Conservation (phyloP, 2,329 filamentous ascomycete species). For the Talaromyces sp. region DNA sequence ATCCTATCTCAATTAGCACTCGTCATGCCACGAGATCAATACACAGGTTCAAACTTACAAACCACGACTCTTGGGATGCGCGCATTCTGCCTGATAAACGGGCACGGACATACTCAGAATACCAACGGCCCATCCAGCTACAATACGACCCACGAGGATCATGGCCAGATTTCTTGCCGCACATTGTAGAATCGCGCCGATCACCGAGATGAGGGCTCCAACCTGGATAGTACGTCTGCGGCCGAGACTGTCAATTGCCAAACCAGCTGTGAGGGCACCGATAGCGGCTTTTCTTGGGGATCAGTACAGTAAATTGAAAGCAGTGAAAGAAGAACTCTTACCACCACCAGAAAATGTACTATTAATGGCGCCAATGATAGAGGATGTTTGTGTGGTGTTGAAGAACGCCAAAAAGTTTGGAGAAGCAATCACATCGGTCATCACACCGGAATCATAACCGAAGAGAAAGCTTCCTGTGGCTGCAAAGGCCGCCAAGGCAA, state of each 20-base stretch:
- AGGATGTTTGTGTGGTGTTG: background rate
- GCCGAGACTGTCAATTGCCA: conserved; percentile 61
- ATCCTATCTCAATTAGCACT: background rate
- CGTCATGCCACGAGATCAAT: background rate
- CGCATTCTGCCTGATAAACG: conserved; percentile 62
- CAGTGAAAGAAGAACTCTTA: background rate
- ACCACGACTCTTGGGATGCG: conserved; percentile 25
- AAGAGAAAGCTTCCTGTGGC: background rate
- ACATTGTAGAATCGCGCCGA: conserved; percentile 50
- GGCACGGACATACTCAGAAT: conserved; percentile 53
- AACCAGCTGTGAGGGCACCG: conserved; percentile 53
- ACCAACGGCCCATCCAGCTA: conserved; percentile 50
- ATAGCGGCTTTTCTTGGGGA: conserved; percentile 37
- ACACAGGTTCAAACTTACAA: background rate
- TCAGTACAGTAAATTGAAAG: background rate
- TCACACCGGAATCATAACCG: background rate
- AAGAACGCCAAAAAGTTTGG: background rate
- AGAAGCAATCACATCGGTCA: background rate
- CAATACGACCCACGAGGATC: conserved; percentile 56
- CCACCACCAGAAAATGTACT: background rate
- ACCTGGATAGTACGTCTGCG: conserved; percentile 59
- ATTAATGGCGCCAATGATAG: background rate
- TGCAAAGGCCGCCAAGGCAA: background rate
- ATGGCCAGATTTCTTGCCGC: conserved; percentile 55
- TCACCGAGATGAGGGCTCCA: conserved; percentile 51